Conservation (phyloP, 306 rosid genomes). For the Acacia acuminata region DNA sequence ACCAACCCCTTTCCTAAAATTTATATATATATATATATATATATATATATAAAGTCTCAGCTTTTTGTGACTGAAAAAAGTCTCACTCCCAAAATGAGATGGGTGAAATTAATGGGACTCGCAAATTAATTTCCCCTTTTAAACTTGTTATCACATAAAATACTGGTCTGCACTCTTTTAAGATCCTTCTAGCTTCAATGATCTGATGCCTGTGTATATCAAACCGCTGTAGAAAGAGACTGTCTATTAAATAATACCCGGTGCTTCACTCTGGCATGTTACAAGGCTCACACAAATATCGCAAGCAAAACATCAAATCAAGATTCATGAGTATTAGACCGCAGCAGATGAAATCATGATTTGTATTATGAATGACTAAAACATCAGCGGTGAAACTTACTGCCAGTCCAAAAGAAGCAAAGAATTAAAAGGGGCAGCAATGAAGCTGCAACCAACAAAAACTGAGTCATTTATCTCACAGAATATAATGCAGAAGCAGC, state of each 20-base stretch:
- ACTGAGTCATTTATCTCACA: background rate
- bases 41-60: too few species aligned
- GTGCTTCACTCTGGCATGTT: too few species aligned
- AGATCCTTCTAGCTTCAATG: constrained; percentile 62
- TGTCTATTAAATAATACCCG: too few species aligned
- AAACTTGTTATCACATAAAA: too few species aligned
- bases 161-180: constrained; percentile 44
- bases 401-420: background rate
- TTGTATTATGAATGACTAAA: background rate
- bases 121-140: too few species aligned
- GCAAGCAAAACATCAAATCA: background rate
- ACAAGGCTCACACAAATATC: background rate
- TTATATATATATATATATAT: too few species aligned
- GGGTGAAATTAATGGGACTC: too few species aligned
- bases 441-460: constrained; percentile 11
- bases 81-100: too few species aligned
- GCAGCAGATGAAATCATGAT: background rate
- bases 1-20: too few species aligned
- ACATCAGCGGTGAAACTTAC: constrained; percentile 2
- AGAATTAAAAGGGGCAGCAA: background rate
- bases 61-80: too few species aligned
- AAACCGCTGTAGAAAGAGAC: too few species aligned
- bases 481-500: constrained; percentile 7
- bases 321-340: background rate
- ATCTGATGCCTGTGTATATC: background rate